Conservation (phyloP, 2,329 filamentous ascomycete genomes). For the Atkinsonella texensis region DNA sequence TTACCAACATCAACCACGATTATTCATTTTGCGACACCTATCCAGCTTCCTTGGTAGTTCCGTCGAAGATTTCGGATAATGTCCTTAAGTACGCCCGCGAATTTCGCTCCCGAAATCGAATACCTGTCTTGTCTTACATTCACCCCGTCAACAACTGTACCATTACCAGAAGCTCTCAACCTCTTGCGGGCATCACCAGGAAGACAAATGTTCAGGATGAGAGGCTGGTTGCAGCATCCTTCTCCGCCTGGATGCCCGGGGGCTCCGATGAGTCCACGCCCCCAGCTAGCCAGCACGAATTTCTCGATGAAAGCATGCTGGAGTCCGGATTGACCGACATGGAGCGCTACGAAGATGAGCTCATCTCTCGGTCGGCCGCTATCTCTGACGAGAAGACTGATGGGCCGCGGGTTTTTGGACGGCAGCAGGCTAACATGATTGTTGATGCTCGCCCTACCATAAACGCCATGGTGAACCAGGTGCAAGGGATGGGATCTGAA, state of each 20-base stretch:
- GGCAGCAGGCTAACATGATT: constrained; percentile 87
- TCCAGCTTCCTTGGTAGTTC: constrained; percentile 72
- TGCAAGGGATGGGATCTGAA: constrained; percentile 84
- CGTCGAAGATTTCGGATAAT: constrained; percentile 87
- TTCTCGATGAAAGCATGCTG: constrained; percentile 21
- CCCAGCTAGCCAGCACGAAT: constrained; percentile 37
- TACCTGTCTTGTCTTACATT: constrained; percentile 86
- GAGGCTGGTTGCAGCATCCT: constrained; percentile 83
- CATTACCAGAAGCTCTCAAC: constrained; percentile 90
- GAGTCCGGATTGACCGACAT: constrained; percentile 45
- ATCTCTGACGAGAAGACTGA: constrained; percentile 47
- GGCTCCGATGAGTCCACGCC: constrained; percentile 23
- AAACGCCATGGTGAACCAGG: constrained; percentile 91
- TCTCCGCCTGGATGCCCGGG: constrained; percentile 35
- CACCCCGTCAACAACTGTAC: constrained; percentile 95
- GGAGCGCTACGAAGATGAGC: constrained; percentile 57
- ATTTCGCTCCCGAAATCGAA: constrained; percentile 79
- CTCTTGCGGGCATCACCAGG: constrained; percentile 70
- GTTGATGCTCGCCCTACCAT: constrained; percentile 90
- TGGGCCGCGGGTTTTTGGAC: constrained; percentile 66
- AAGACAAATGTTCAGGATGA: constrained; percentile 95
- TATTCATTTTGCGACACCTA: constrained; percentile 91
- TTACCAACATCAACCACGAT: constrained; percentile 81
- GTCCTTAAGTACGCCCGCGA: constrained; percentile 84
- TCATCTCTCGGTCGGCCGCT: constrained; percentile 32